Base-by-base conservation (phyloP, 1,139 yeast genomes). In the Torulaspora pretoriensis region DNA sequence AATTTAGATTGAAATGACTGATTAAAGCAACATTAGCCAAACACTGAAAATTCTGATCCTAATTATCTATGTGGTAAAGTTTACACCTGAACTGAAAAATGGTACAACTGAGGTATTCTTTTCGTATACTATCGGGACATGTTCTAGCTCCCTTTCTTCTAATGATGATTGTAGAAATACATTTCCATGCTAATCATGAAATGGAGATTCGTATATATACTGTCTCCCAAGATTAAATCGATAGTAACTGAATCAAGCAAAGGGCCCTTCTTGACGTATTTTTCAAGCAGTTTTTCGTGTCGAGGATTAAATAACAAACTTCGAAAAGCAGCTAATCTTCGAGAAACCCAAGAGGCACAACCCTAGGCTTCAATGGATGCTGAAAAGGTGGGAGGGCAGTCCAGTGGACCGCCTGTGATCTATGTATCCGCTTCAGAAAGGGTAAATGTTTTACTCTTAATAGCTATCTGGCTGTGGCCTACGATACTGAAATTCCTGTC, bases 401-500 rank as follows among this genome's bases (percentile, higher is more conserved):
- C 32, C 9, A 29, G 7, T 7, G 31, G 31, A 7, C 26, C 32
- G 10, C 36, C 31, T 37, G 32, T 33, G 14, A 9, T 43, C 30
- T 26, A 30, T 14, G 27, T 43, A 14, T 31, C 36, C 6, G 41
- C 47, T 5, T 38, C 49, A 2, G 76, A 70, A 53, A 63, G 81
- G 29, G 68, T 75, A 28, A 65, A 74, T 14, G 55, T 70, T 7
- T 63, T 75, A 26, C 51, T 76, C 3, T 60, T 73, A 37, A 34
- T 69, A 1, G 81, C 80, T 14, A 52, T 73, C 10, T 74, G 79
- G 74, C 60, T 74, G 14, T 78, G 82, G 81, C 70, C 68, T 4
- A 43, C 68, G 42, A 74, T 72, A 35, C 56, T 76, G 28, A 60
- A 61, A 28, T 61, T 68, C 3, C 64, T 77, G 40, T 42, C 47